Evolutionary conservation across 805 yeast genomes (phyloP).

Genomic region (Cyberlindnera mississippiensis): DNA sequence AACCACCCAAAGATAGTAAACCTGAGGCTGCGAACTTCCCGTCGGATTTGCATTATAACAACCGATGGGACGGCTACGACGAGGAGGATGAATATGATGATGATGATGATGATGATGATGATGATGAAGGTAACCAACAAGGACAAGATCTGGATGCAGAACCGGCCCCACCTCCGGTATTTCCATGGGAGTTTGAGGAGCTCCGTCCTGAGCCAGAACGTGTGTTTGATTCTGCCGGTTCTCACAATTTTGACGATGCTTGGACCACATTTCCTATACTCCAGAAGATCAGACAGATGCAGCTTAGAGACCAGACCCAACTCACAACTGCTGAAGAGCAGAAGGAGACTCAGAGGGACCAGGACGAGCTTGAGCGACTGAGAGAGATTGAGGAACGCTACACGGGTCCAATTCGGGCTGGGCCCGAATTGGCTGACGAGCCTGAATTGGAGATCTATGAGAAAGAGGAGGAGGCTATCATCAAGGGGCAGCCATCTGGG

Average conservation of each 20-base stretch:
- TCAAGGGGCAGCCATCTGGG: neutral
- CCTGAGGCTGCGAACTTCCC: conserved; percentile 29
- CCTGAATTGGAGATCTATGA: neutral
- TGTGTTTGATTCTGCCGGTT: conserved; percentile 18
- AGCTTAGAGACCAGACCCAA: conserved; percentile 9
- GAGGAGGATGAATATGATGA: too few relatives aligned
- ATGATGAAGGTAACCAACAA: neutral
- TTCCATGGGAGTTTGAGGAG: conserved; percentile 30
- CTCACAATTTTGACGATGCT: conserved; percentile 10
- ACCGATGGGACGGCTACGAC: conserved; percentile 25
- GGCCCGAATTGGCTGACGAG: conserved; percentile 1
- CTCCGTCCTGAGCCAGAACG: conserved; percentile 19
- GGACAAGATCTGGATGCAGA: neutral
- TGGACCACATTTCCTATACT: conserved; percentile 25
- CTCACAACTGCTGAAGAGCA: conserved; percentile 16
- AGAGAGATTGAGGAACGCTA: conserved; percentile 21
- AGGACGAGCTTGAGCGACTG: conserved; percentile 18
- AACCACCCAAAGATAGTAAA: conserved; percentile 37
- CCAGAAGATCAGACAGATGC: conserved; percentile 18
- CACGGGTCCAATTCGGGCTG: conserved; percentile 11
- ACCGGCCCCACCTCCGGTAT: conserved; percentile 23
- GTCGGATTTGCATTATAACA: conserved; percentile 13
- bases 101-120: conserved; percentile 3
- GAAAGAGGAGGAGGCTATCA: neutral
- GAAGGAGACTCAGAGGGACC: conserved; percentile 19